Conservation (phyloP, 768 basidiomycete genomes). For the Termitomyces sp. region DNA sequence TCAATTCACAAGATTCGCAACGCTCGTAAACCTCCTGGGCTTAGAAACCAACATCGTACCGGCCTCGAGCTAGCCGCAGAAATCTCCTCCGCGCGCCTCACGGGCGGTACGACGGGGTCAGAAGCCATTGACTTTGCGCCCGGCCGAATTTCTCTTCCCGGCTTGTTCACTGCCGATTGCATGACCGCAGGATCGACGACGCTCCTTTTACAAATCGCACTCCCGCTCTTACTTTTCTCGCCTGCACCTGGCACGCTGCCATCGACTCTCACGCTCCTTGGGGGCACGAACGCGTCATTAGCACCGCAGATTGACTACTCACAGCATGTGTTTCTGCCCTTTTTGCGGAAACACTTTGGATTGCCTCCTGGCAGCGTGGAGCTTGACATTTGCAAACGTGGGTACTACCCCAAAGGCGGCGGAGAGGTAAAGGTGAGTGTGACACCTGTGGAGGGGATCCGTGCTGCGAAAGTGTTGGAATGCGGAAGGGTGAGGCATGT, state of each 20-base stretch:
- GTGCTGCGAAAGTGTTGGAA: constrained; percentile 45
- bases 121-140: constrained; percentile 53
- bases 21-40: constrained; percentile 56
- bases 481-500: constrained; percentile 52
- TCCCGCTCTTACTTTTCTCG: constrained; percentile 67
- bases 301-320: constrained; percentile 80
- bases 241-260: constrained; percentile 19
- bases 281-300: constrained; percentile 68
- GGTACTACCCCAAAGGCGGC: constrained; percentile 74
- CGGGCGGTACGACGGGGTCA: constrained; percentile 54
- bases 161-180: constrained; percentile 37
- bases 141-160: constrained; percentile 37
- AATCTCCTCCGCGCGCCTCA: constrained; percentile 54
- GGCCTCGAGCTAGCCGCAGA: constrained; percentile 64
- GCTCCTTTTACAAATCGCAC: constrained; percentile 66
- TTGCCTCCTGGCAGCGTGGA: constrained; percentile 28
- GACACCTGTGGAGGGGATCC: constrained; percentile 30
- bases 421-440: constrained; percentile 51
- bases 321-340: constrained; percentile 63
- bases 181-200: constrained; percentile 70
- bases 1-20: constrained; percentile 58
- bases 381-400: constrained; percentile 51
- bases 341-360: constrained; percentile 56
- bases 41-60: constrained; percentile 71
- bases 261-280: constrained; percentile 53